These are phyloP conservation scores for Penicillium occitanis DNA, from an alignment of 2,329 filamentous ascomycete species.

Conservation along the genomic window DNA sequence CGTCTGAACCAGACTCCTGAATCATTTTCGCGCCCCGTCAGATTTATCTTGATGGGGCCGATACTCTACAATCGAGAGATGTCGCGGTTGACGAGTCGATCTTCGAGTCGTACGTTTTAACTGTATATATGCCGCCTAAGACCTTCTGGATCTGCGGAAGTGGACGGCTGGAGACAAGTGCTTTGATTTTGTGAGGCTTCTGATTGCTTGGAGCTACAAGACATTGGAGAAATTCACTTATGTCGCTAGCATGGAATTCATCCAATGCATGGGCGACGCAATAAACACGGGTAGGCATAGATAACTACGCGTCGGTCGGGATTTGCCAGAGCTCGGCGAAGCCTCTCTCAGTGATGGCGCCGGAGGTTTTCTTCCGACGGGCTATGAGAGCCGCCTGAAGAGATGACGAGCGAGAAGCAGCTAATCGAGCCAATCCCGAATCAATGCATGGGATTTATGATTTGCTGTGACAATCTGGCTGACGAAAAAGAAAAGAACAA, in stretches of 20 bases:
- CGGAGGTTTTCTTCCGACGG: background rate
- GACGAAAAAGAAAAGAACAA: constrained; percentile 23
- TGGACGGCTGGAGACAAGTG: background rate
- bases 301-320: background rate
- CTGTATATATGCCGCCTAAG: constrained; percentile 10
- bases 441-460: constrained; percentile 17
- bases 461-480: constrained; percentile 24
- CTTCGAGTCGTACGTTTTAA: constrained; percentile 23
- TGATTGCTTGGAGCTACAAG: background rate
- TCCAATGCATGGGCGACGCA: constrained; percentile 11
- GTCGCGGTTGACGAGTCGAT: constrained; percentile 19
- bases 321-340: constrained; percentile 20
- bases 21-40: background rate
- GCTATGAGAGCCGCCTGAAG: constrained; percentile 28
- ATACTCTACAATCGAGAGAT: constrained; percentile 23
- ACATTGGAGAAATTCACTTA: background rate
- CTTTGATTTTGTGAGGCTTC: background rate
- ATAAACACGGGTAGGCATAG: background rate
- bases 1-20: background rate
- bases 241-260: constrained; percentile 7
- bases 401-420: constrained; percentile 5
- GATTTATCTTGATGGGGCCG: constrained; percentile 14
- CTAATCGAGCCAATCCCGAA: constrained; percentile 21
- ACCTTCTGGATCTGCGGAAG: background rate
- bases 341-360: background rate